Base-by-base conservation (phyloP, 163 green algal genomes). In the Chlorella variabilis region DNA sequence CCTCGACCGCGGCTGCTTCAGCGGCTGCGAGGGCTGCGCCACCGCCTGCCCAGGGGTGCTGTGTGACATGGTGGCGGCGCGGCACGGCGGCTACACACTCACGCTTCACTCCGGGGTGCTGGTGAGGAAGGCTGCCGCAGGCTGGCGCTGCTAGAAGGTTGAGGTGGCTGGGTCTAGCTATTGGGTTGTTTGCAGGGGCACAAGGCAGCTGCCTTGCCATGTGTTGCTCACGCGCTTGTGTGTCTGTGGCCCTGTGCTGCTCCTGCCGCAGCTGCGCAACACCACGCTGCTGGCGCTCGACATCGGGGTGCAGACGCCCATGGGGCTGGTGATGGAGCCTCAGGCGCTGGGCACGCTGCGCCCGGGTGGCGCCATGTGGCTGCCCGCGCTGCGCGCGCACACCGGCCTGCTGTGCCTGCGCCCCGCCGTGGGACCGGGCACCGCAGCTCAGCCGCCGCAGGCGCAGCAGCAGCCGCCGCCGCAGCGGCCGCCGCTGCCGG, bases 21-120 rank as follows among this genome's bases (percentile, higher is more conserved):
- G 59, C 15, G 36, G 71, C 56, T 56, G 56, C 73, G 36, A 59
- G 38, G 54, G 71, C 36, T 38, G 56, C 73, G 29, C n/a, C 6
- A 31, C 54, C 0, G 6, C 59, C 27, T 80, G 54, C n/a, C 56
- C 73, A 2, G 42, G 38, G 23, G 56, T 71, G 80, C 36, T 78
- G 74, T 80, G 67, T 49, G 80, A 80, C 49, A 68, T 78, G 82
- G 20, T 23, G 36, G 59, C 68, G 68, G 68, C 45, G 4, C 68
- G 38, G 23, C 66, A 77, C 25, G 78, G 81, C 11, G 79, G 83
- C 38, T 71, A 77, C 58, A 74, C 70, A 0, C 31, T 91, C 3
- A 45, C 41, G 3, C 68, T 91, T 33, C 87, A 89, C 75, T 91
- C 87, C 7, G 87, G 78, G 2, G 70, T 87, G 29, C 71, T 54